Evolutionary conservation across 768 basidiomycete species (phyloP), one percentile per base, ranked within the genome.

Genomic region (Tulasnella sp.): DNA sequence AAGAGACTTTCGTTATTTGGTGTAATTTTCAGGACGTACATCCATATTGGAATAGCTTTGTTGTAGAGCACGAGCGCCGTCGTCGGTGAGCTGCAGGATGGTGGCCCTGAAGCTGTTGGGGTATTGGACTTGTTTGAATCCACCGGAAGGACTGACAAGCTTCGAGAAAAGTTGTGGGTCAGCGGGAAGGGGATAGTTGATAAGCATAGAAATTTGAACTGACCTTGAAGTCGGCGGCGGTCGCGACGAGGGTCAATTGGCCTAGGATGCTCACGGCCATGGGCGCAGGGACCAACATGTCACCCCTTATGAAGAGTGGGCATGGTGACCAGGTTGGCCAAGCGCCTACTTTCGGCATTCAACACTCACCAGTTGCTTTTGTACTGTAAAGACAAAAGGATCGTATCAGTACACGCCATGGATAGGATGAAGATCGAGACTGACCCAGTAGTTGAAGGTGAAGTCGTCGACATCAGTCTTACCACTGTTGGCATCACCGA

Each of bases 261-360:
- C 38, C 38, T 4, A 55, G 53, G 24, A 55, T 55, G 9, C 19
- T 21, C 5, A 55, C 53, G 0, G 41, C 41, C 41, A 55, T 55
- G 7, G 53, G 53, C 17, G 53, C 53, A 4, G 53, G 53, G 15
- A 42, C 38, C 17, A 55, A 38, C 17, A 55, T 19, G 53, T 55
- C 53, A 21, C 51, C 51, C 51, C 51, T 38, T 38, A 5, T 5
- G 34, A 38, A 38, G 34, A 38, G 15, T 38, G 5, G 34, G 34
- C 34, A 38, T 7, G 34, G 15, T 38, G 5, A 38, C 15, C 34
- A 15, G 7, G 15, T 38, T 5, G 15, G 34, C 34, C 34, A 7
- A 15, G 15, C 15, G 15, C 34, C 5, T 38, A 15, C 34, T 38
- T 5, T 38, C n/a, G 15, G 34, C 34, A 38, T 15, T 38, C 7